Base-by-base conservation (phyloP, 176 grass and related monocot genomes). In the Eleusine indica region DNA sequence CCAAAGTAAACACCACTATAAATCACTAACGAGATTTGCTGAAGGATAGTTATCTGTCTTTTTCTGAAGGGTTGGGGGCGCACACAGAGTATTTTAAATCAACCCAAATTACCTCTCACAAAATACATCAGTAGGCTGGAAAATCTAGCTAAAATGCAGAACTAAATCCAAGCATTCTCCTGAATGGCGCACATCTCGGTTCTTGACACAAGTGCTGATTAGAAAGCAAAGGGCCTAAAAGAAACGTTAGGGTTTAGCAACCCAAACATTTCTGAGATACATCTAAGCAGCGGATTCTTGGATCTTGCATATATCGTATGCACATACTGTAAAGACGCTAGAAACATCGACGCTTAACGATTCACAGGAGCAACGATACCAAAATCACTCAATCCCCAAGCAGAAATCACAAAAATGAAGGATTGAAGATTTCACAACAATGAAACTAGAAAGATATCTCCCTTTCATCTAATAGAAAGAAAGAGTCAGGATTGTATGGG, bases 381-480 rank as follows among this genome's bases (percentile, higher is more conserved):
- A 41, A 12, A 25, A 54, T 1, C 2, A 32, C 6, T 28, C 15
- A 13, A 29, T 17, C 5, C 21, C 25, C 6, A 32, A 15, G 21
- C 52, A 13, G 6, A 84, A 83, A 48, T 67, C 19, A 83, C 49
- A 9, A 79, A 75, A 6, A 61, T 64, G 49, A 70, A 58, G 64
- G 64, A 49, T 79, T 79, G 25, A 0, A 9, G 25, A 10, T 14
- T 66, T 66, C 14, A 18, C 14, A 67, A 3, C 30, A 67, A 67
- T 67, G 65, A 17, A 67, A 67, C 65, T 67, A 38, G 32, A 57
- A 30, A 4, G 25, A 17, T 29, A 67, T 38, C 65, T 38, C 32
- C 32, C 15, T 67, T 38, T 8, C 2, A 38, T 37, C 28, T 16
- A 25, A 17, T 18, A 67, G 32, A 67, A 40, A 9, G 17, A 39